Evolutionary conservation across 2,329 filamentous ascomycete species (phyloP).

Genomic region (Cordyceps cateniannulata): DNA sequence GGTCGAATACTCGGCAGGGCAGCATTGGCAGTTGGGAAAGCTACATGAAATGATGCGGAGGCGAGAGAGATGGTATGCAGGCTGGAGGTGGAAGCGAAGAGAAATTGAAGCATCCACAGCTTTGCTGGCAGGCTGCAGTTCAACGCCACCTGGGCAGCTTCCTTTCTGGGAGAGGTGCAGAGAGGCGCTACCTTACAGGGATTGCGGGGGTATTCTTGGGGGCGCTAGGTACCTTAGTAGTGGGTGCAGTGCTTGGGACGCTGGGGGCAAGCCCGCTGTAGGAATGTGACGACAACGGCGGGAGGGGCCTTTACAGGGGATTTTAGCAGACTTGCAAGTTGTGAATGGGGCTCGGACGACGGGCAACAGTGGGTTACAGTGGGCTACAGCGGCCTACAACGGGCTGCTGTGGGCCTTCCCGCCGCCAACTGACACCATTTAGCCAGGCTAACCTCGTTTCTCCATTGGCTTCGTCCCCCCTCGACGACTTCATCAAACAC

Average conservation of each 20-base stretch:
- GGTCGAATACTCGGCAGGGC: background rate
- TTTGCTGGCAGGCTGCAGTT: background rate
- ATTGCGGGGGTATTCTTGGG: background rate
- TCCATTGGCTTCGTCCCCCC: background rate
- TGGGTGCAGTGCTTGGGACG: background rate
- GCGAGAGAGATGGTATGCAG: background rate
- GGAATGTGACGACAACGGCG: too few species aligned
- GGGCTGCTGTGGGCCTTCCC: conserved; percentile 2
- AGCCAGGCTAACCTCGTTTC: background rate
- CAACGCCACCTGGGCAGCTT: background rate
- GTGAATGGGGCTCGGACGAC: too few species aligned
- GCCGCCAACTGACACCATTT: conserved; percentile 6
- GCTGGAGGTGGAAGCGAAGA: background rate
- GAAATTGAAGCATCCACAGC: conserved; percentile 5
- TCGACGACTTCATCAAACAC: background rate
- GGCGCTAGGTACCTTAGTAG: too few species aligned
- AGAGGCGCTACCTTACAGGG: background rate
- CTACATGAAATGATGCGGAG: background rate
- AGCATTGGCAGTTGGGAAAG: background rate
- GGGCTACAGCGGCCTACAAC: background rate
- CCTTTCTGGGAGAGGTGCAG: conserved; percentile 3
- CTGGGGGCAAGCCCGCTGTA: background rate
- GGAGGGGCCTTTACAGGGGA: background rate
- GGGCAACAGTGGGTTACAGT: background rate
- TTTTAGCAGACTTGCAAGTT: background rate